phyloP scores from a whole-genome alignment of 116 monocot genomes.

The Posidonia oceanica region DNA sequence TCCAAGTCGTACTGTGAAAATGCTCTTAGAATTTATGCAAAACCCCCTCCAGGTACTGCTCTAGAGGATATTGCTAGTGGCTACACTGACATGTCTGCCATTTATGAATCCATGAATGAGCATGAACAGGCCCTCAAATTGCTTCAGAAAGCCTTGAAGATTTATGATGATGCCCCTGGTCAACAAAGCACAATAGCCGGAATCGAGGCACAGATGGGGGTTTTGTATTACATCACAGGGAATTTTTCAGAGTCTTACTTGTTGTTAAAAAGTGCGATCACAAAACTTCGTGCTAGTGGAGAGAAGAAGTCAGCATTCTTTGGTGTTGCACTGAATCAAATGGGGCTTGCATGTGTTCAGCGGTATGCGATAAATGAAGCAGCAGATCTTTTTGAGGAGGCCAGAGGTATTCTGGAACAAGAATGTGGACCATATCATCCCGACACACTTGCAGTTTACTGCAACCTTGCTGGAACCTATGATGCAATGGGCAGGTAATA shows the following conservation, averaged over 20 bases:
- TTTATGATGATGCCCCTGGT: conserved; percentile 17
- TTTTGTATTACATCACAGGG: conserved; percentile 17
- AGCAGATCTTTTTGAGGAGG: conserved; percentile 25
- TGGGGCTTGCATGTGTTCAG: conserved; percentile 23
- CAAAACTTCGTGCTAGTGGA: conserved; percentile 17
- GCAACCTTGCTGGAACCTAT: conserved; percentile 27
- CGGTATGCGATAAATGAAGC: conserved; percentile 19
- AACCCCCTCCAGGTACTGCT: conserved; percentile 22
- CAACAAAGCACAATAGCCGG: conserved; percentile 22
- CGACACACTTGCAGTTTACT: conserved; percentile 21
- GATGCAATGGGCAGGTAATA: conserved; percentile 30
- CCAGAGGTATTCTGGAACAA: conserved; percentile 19
- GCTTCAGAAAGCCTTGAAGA: conserved; percentile 22
- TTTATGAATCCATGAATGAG: conserved; percentile 26
- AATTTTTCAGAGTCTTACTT: conserved; percentile 18
- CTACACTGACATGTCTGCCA: conserved; percentile 16
- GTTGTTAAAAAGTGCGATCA: conserved; percentile 10
- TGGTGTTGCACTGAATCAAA: conserved; percentile 24
- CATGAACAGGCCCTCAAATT: conserved; percentile 17
- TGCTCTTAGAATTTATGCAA: conserved; percentile 19
- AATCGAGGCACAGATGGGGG: conserved; percentile 26
- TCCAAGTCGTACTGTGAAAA: conserved; percentile 24
- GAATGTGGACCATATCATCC: conserved; percentile 25
- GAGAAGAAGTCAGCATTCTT: conserved; percentile 29
- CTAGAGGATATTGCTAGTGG: conserved; percentile 21